phyloP scores from a whole-genome alignment of 2,329 filamentous ascomycete species.

The Aspergillus felis region DNA sequence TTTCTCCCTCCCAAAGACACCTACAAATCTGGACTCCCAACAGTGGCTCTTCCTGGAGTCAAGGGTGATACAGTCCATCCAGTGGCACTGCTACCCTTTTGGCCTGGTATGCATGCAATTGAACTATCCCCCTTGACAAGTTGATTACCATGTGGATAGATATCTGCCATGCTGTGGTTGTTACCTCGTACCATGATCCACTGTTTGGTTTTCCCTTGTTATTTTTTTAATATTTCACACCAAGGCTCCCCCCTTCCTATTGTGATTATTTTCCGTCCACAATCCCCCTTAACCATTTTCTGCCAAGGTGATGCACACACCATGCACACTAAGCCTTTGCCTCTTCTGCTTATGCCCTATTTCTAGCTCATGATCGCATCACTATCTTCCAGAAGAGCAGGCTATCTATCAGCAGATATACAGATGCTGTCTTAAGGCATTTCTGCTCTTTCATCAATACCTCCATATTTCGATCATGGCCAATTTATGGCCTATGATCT shows the following conservation, averaged over 20 bases:
- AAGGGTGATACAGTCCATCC: not conserved
- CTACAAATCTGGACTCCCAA: not conserved
- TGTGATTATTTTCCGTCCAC: not conserved
- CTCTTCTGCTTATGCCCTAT: not conserved
- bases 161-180: not conserved
- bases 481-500: not conserved
- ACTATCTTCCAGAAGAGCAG: not conserved
- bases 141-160: not conserved
- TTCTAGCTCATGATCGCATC: not conserved
- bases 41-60: not conserved
- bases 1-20: not conserved
- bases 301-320: not conserved
- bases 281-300: not conserved
- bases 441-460: not conserved
- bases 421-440: not conserved
- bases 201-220: not conserved
- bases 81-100: not conserved
- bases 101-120: not conserved
- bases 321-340: not conserved
- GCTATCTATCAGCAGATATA: not conserved
- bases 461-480: not conserved
- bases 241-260: not conserved
- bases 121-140: not conserved
- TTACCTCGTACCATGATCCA: not conserved
- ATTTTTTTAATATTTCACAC: constrained; percentile 3